Conservation (phyloP, 2,329 filamentous ascomycete genomes). For the Penicillium italicum region DNA sequence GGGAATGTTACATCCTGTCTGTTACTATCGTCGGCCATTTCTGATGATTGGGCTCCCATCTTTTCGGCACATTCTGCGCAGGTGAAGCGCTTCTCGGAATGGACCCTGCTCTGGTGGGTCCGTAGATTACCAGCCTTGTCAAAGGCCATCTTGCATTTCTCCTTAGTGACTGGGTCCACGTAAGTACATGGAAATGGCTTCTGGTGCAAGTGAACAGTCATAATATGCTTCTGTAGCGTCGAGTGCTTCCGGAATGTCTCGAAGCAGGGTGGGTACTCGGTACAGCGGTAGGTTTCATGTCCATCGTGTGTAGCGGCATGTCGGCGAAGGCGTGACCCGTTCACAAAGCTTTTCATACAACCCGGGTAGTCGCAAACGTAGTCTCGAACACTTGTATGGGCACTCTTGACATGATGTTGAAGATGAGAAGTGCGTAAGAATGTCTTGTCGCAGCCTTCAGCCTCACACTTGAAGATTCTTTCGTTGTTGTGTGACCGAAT, state of each 20-base stretch:
- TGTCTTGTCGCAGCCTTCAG: slow-evolving; percentile 70
- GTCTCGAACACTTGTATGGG: slow-evolving; percentile 67
- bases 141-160: slow-evolving; percentile 65
- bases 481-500: slow-evolving; percentile 81
- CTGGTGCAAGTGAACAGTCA: slow-evolving; percentile 67
- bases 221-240: slow-evolving; percentile 78
- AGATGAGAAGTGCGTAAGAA: slow-evolving; percentile 86
- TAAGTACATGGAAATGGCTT: slow-evolving; percentile 69
- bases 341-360: slow-evolving; percentile 79
- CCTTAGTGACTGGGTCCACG: slow-evolving; percentile 50
- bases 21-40: slow-evolving; percentile 19
- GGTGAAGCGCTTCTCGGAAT: slow-evolving; percentile 68
- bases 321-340: slow-evolving; percentile 69
- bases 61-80: slow-evolving; percentile 67
- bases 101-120: slow-evolving; percentile 66
- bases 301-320: slow-evolving; percentile 77
- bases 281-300: slow-evolving; percentile 71
- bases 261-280: slow-evolving; percentile 64
- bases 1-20: slow-evolving; percentile 58
- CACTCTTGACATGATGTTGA: slow-evolving; percentile 77
- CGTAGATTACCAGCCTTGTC: slow-evolving; percentile 68
- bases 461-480: slow-evolving; percentile 70
- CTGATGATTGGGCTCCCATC: slow-evolving; percentile 37
- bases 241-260: slow-evolving; percentile 83
- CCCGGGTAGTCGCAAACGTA: slow-evolving; percentile 68